These are phyloP conservation scores for Shiraia bambusicola DNA, from an alignment of 2,329 filamentous ascomycete species.

Conservation along the genomic window DNA sequence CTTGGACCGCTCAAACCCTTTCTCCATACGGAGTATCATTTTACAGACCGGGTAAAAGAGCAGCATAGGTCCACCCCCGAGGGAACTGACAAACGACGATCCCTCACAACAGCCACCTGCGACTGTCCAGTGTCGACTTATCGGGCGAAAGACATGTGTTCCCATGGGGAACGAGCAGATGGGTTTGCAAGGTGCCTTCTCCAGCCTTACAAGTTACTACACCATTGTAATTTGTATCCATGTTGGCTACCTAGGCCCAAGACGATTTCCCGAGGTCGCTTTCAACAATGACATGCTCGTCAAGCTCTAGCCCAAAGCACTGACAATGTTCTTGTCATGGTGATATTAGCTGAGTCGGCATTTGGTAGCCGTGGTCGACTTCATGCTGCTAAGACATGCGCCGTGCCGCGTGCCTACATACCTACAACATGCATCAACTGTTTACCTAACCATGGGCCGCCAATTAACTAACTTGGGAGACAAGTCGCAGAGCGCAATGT, in stretches of 20 bases:
- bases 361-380: constrained; percentile 1
- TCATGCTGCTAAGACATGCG: constrained; percentile 17
- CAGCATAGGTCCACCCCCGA: constrained; percentile 24
- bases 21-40: constrained; percentile 29
- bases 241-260: constrained; percentile 1
- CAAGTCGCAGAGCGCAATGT: too few species aligned
- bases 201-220: constrained; percentile 25
- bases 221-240: constrained; percentile 19
- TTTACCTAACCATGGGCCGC: constrained; percentile 3
- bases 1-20: constrained; percentile 31
- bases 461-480: too few species aligned
- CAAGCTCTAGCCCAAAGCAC: neutral
- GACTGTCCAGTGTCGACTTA: constrained; percentile 32
- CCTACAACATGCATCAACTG: too few species aligned
- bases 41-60: constrained; percentile 40
- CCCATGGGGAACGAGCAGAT: too few species aligned
- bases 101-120: constrained; percentile 23
- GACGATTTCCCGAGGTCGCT: too few species aligned
- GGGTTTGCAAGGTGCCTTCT: too few species aligned
- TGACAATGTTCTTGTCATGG: constrained; percentile 1
- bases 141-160: constrained; percentile 26
- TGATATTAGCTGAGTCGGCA: too few species aligned
- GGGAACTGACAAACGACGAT: constrained; percentile 28
- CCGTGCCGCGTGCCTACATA: constrained; percentile 1
- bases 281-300: too few species aligned